A percentile compares a stretch with the other conserved stretches of the same genome.
These are phyloP conservation scores for Geotrichum bryndzae DNA, from an alignment of 1,139 yeast species.

Conservation along the genomic window DNA sequence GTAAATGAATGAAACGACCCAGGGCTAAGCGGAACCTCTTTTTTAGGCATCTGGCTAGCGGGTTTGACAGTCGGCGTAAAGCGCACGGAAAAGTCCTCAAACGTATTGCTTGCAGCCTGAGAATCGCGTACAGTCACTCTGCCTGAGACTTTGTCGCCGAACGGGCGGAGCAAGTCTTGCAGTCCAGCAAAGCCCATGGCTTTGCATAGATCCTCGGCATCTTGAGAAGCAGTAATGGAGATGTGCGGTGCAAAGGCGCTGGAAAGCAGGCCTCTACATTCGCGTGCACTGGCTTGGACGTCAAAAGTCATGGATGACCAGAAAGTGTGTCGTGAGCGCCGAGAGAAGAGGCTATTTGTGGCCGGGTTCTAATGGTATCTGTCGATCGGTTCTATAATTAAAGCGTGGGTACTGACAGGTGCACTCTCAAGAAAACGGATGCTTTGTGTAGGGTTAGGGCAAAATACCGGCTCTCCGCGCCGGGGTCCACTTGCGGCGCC, in stretches of 20 bases:
- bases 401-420: not conserved
- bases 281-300: not conserved
- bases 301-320: not conserved
- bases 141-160: slow-evolving; percentile 39
- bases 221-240: slow-evolving; percentile 48
- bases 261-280: not conserved
- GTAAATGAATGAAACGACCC: not conserved
- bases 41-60: not conserved
- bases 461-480: not conserved
- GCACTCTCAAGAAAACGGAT: not conserved
- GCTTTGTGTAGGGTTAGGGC: not conserved
- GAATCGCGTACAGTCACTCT: slow-evolving; percentile 41
- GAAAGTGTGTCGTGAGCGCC: not conserved
- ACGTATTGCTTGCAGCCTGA: slow-evolving; percentile 29
- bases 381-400: not conserved
- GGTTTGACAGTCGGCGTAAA: slow-evolving; percentile 21
- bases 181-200: slow-evolving; percentile 36
- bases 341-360: not conserved
- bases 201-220: slow-evolving; percentile 46
- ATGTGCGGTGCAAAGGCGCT: slow-evolving; percentile 51
- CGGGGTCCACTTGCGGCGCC: too few species aligned
- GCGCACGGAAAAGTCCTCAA: slow-evolving; percentile 33
- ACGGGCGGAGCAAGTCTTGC: slow-evolving; percentile 39
- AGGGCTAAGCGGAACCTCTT: not conserved
- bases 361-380: not conserved